Base-by-base conservation (phyloP, 768 basidiomycete species). In the Dioszegia hungarica region DNA sequence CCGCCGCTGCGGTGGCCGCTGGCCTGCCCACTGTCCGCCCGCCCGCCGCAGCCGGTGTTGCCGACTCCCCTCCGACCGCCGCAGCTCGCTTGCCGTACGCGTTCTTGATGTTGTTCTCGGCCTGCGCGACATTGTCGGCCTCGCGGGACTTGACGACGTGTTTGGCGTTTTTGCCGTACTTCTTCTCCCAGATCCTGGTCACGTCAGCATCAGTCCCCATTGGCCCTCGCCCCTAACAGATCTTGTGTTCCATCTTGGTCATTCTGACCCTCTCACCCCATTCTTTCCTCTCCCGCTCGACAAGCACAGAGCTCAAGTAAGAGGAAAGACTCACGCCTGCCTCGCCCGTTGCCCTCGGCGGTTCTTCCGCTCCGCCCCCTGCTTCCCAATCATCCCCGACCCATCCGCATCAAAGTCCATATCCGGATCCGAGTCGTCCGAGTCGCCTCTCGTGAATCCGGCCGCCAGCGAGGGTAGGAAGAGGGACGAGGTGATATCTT, bases 171-270 rank as follows among this genome's bases (percentile, higher is more conserved):
- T 80, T 82, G 45, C 94, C 94, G 66, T 84, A 98, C 76, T 92
- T 97, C 79, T 91, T 93, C 78, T 97, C 94, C 93, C 94, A 97
- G 63, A 98, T 95, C 1, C 93, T 97, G 24, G 33, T 67, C 38
- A 34, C 11, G 47, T 51, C 29, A 66, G 57, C n/a, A n/a, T n/a
- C n/a, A n/a, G n/a, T n/a, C n/a, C n/a, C n/a, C n/a, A n/a, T n/a
- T n/a, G n/a, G n/a, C n/a, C n/a, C n/a, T n/a, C n/a, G n/a, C n/a
- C n/a, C n/a, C n/a, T n/a, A n/a, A n/a, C n/a, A n/a, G n/a, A n/a
- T n/a, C n/a, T n/a, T n/a, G n/a, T n/a, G n/a, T n/a, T n/a, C n/a
- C n/a, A n/a, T n/a, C n/a, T n/a, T n/a, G n/a, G n/a, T n/a, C n/a
- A n/a, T n/a, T n/a, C n/a, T n/a, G n/a, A n/a, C n/a, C n/a, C n/a